Evolutionary conservation across 2,329 filamentous ascomycete genomes (phyloP), one percentile per base, ranked within the genome.

Genomic region (Colletotrichum sp.): DNA sequence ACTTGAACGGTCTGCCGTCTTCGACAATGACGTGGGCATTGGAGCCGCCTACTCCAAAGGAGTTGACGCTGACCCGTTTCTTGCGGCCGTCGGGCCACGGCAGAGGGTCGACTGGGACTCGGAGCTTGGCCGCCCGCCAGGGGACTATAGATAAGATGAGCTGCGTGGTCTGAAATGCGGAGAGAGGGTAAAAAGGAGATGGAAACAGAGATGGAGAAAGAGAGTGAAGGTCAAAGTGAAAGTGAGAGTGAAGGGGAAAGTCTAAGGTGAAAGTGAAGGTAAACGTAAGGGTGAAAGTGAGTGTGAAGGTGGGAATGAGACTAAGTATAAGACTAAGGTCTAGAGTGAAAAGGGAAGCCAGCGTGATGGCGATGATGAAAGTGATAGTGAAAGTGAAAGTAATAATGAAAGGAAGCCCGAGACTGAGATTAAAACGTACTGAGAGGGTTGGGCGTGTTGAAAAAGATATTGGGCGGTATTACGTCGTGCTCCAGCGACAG

Each of bases 381-480:
- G 22, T 56, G 9, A 56, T 0, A 56, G 3, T 27, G 6, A 6
- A 28, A 58, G 2, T 28, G 55, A 28, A 6, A 27, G 13, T 16
- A 5, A 56, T 12, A 56, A 22, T 18, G 7, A 22, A 5, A 56
- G 22, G 13, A 8, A 56, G 55, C 8, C 8, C 27, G 12, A 36
- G 52, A 16, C 28, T 68, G 7, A 13, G 16, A 13, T 8, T 9
- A 6, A 28, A 58, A 60, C 66, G 16, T 43, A 69, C 66, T 69
- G 8, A 32, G 78, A 0, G 83, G 83, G 48, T 83, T 85, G 1
- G 80, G 80, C 0, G 70, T 76, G 0, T 70, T 65, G 72, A 83
- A 85, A 62, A 86, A 83, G 30, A 85, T 83, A n/a, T 82, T 86
- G 0, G 85, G 85, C 0, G 83, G 85, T n/a, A 87, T 87, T 4